A percentile compares a stretch with the other conserved stretches of the same genome.
These are phyloP conservation scores for Globisporangium takayamanum DNA, from an alignment of 352 stramenopile species.

Conservation along the genomic window DNA sequence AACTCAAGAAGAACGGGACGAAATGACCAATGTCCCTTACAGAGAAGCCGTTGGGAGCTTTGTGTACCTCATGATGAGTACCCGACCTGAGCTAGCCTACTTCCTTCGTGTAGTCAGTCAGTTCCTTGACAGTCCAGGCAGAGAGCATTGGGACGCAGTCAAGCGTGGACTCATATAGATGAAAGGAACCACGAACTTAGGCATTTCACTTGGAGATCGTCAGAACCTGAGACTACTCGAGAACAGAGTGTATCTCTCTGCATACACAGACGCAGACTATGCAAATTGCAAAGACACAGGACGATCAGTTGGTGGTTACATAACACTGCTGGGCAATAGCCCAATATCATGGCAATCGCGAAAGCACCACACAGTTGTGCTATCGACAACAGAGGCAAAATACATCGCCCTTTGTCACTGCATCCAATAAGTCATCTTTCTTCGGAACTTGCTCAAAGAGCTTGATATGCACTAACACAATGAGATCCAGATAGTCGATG, in stretches of 20 bases:
- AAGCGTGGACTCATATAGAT: not conserved
- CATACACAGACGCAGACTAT: not conserved
- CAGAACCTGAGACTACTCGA: not conserved
- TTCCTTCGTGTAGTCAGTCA: not conserved
- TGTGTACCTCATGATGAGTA: not conserved
- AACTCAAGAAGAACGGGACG: not conserved
- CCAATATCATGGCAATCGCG: conserved; percentile 17
- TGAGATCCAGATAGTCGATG: not conserved
- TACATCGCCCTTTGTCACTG: conserved; percentile 19
- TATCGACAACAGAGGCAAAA: conserved; percentile 21
- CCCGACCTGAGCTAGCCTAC: not conserved
- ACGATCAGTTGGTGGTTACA: conserved; percentile 14
- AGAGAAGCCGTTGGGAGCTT: not conserved
- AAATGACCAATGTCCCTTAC: not conserved
- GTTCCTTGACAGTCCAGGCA: not conserved
- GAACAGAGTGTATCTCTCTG: not conserved
- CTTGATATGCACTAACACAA: not conserved
- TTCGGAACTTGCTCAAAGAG: not conserved
- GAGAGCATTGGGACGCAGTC: not conserved
- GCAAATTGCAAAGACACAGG: conserved; percentile 20
- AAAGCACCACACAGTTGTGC: conserved; percentile 19
- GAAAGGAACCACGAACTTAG: not conserved
- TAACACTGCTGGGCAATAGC: conserved; percentile 11
- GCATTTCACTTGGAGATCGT: not conserved
- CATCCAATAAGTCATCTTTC: conserved; percentile 17